Conservation (phyloP, 2,329 filamentous ascomycete species). For the Penicillium sp. region DNA sequence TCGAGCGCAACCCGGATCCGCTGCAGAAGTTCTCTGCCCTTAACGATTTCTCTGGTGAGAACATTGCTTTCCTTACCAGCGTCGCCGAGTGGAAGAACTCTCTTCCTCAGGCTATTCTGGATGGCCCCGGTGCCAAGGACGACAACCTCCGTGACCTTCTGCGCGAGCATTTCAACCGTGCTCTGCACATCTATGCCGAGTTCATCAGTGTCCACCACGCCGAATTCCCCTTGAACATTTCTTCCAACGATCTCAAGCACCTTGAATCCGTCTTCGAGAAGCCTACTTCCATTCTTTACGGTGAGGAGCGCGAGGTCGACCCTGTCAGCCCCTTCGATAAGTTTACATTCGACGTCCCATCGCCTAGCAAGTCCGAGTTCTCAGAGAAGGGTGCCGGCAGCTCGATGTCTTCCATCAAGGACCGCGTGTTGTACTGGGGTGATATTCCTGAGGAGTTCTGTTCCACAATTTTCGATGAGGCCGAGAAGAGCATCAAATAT, state of each 20-base stretch:
- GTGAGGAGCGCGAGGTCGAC: conserved; percentile 46
- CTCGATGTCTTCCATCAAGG: conserved; percentile 25
- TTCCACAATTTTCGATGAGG: conserved; percentile 60
- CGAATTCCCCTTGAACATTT: conserved; percentile 70
- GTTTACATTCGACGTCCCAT: conserved; percentile 27
- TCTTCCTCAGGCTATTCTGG: conserved; percentile 28
- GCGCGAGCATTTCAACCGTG: conserved; percentile 62
- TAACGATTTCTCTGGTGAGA: conserved; percentile 72
- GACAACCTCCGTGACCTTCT: conserved; percentile 31
- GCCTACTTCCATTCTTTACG: conserved; percentile 50
- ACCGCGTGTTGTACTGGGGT: conserved; percentile 38
- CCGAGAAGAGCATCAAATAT: conserved; percentile 66
- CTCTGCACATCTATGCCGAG: conserved; percentile 64
- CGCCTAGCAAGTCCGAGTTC: conserved; percentile 22
- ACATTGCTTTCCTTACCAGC: conserved; percentile 67
- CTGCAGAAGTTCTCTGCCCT: conserved; percentile 68
- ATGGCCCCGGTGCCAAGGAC: conserved; percentile 23
- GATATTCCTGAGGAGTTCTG: conserved; percentile 53
- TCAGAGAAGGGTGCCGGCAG: conserved; percentile 26
- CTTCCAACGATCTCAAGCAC: conserved; percentile 58
- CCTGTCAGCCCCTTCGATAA: conserved; percentile 46
- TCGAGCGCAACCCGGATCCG: conserved; percentile 43
- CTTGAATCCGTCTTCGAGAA: conserved; percentile 63
- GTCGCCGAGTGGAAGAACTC: conserved; percentile 61
- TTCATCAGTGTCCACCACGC: conserved; percentile 66